Evolutionary conservation across 2,329 filamentous ascomycete species (phyloP), one percentile per base, ranked within the genome.

Genomic region (Cephalotrichum gorgonifer): DNA sequence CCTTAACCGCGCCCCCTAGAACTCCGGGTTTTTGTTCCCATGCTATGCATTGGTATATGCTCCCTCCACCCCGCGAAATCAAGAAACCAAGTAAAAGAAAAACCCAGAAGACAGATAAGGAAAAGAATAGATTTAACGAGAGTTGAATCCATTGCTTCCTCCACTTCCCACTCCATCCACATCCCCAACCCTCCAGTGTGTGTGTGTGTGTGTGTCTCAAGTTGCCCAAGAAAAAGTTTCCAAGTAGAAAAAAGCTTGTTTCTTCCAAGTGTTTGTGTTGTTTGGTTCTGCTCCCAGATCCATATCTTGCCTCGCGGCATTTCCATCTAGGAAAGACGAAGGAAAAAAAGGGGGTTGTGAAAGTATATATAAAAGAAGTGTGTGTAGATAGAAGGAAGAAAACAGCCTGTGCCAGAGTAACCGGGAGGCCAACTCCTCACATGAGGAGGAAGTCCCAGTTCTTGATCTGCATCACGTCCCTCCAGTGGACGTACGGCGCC

Each of bases 381-480:
- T 51, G 51, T 46, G 50, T 23, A 26, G 38, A 52, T 50, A 46
- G 30, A 44, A 48, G 45, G 42, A 48, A 26, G 27, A 38, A 23
- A 42, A 50, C 52, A 44, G 25, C 12, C 49, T 56, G 48, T 46
- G 48, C 49, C 52, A 50, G 35, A 39, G 35, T 9, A 39, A 6
- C 7, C 15, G 17, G 35, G 35, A 38, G 20, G 35, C n/a, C 35
- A 9, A n/a, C 14, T 44, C 51, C 53, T 71, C 70, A 95, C 69
- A 96, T 90, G 66, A 96, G 79, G 66, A 96, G 75, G 71, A 88
- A 93, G 64, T 95, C 88, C 90, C 88, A 95, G 58, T 81, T 81
- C 72, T 91, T 93, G 70, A 84, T 80, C 69, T 80, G 81, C 89
- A 96, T 95, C 63, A 91, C 80, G 69, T 95, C 87, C 71, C 91